Conservation (phyloP, 2,329 filamentous ascomycete species). For the Fusarium palustre region DNA sequence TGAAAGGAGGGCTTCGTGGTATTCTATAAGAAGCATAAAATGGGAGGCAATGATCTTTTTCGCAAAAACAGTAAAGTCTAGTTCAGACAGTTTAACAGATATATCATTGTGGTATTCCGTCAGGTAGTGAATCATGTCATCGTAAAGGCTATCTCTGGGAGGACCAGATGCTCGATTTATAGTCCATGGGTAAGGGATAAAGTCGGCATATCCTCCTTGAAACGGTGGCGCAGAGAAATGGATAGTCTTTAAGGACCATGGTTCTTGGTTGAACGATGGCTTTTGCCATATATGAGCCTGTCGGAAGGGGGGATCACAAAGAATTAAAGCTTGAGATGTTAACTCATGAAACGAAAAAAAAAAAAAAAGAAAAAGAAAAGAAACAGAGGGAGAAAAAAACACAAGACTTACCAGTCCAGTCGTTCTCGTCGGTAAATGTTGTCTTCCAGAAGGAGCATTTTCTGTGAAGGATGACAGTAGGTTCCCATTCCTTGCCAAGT, state of each 20-base stretch:
- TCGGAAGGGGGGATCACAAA: constrained; percentile 2
- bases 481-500: constrained; percentile 6
- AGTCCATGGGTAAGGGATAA: not conserved
- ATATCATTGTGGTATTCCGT: constrained; percentile 12
- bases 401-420: not conserved
- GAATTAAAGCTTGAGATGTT: not conserved
- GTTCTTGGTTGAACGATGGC: not conserved
- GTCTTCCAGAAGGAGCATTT: constrained; percentile 16
- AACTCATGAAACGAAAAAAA: not conserved
- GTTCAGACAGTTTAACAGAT: not conserved
- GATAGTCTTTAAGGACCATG: not conserved
- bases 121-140: constrained; percentile 6
- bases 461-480: not conserved
- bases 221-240: constrained; percentile 2
- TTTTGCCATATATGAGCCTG: constrained; percentile 7
- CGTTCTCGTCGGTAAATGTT: not conserved
- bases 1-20: constrained; percentile 11
- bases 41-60: constrained; percentile 12
- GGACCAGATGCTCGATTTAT: not conserved
- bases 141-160: not conserved
- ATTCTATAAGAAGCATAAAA: constrained; percentile 6
- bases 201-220: constrained; percentile 14
- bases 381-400: no score
- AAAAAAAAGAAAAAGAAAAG: no score
- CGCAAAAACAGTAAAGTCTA: constrained; percentile 1